Base-by-base conservation (phyloP, 2,329 filamentous ascomycete genomes). In the Microsporum audouinii region DNA sequence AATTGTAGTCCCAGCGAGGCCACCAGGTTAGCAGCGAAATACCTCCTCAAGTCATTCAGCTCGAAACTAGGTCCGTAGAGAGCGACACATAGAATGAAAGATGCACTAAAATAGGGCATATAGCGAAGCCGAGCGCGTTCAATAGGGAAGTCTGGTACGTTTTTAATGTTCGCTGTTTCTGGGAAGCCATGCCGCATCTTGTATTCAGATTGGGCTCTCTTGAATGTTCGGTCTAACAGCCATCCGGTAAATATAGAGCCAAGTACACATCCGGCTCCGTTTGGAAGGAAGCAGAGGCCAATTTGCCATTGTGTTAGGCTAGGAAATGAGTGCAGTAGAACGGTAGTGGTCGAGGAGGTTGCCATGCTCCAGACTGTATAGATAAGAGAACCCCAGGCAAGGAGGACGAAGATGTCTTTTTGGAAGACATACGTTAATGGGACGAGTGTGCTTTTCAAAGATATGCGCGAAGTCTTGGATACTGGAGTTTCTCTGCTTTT, bases 151-250 rank as follows among this genome's bases (percentile, higher is more conserved):
- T 77, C 69, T 4, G 68, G 66, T 17, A 84, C 70, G 64, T 82
- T 84, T 62, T 77, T 79, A 63, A 82, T 81, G 10, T 53, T 53
- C 65, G 89, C 81, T 2, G 77, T 74, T 61, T 90, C 77, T 3
- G 84, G 84, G 14, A 86, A 75, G 38, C 79, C 78, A 58, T 76
- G 78, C 1, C 88, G 87, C 57, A 85, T 80, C 31, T 53, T 53
- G 14, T 53, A 53, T 53, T 53, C 27, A 5, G 49, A 33, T 14
- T 53, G 27, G 29, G 14, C 29, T 45, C 87, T 82, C 5, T 84
- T 79, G 71, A 88, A 95, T 71, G 91, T 91, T 78, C 82, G 85
- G 71, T 89, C 87, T 39, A 88, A 79, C 1, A 84, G 65, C 1
- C 78, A 77, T 3, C 88, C 87, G 36, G 70, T 73, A 14, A 43